Percentiles rank a stretch among this genome's conserved stretches.
Evolutionary conservation across 1,139 yeast species (phyloP).

Genomic region (Protomyces arabidopsidicola): DNA sequence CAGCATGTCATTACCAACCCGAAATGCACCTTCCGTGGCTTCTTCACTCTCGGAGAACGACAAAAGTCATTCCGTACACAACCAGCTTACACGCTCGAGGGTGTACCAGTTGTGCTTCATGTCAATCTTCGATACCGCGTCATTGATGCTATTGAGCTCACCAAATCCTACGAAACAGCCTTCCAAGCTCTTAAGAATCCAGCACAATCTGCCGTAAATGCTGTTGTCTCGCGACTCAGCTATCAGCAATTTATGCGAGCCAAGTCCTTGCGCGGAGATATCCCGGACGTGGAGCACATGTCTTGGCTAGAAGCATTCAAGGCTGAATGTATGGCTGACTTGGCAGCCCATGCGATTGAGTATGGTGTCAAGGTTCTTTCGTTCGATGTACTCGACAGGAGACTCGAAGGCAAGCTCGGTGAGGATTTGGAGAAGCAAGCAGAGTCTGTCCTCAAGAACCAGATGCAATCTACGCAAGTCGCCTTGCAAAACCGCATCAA

Average conservation of each 20-base stretch:
- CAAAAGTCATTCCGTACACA: slow-evolving; percentile 17
- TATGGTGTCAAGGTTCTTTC: slow-evolving; percentile 19
- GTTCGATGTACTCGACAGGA: slow-evolving; percentile 15
- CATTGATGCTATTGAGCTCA: slow-evolving; percentile 16
- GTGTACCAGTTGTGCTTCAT: slow-evolving; percentile 20
- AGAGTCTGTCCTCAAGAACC: slow-evolving; percentile 13
- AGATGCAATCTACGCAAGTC: slow-evolving; percentile 11
- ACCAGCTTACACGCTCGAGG: slow-evolving; percentile 18
- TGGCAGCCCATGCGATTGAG: slow-evolving; percentile 15
- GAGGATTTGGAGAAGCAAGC: slow-evolving; percentile 22
- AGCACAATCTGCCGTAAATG: slow-evolving; percentile 18
- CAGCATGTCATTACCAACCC: slow-evolving; percentile 21
- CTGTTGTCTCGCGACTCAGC: slow-evolving; percentile 11
- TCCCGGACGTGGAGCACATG: slow-evolving; percentile 16
- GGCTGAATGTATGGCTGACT: slow-evolving; percentile 14
- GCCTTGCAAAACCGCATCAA: slow-evolving; percentile 16
- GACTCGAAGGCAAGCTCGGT: slow-evolving; percentile 22
- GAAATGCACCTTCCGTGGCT: slow-evolving; percentile 10
- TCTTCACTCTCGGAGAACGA: slow-evolving; percentile 22
- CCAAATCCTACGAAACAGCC: slow-evolving; percentile 16
- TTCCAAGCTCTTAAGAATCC: slow-evolving; percentile 22
- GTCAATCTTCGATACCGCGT: slow-evolving; percentile 21
- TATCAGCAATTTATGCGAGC: slow-evolving; percentile 23
- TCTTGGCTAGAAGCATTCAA: slow-evolving; percentile 22
- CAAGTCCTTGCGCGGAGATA: slow-evolving; percentile 4